phyloP scores from a whole-genome alignment of 108 stramenopile genomes.

The Phaeodactylum tricornutum region DNA sequence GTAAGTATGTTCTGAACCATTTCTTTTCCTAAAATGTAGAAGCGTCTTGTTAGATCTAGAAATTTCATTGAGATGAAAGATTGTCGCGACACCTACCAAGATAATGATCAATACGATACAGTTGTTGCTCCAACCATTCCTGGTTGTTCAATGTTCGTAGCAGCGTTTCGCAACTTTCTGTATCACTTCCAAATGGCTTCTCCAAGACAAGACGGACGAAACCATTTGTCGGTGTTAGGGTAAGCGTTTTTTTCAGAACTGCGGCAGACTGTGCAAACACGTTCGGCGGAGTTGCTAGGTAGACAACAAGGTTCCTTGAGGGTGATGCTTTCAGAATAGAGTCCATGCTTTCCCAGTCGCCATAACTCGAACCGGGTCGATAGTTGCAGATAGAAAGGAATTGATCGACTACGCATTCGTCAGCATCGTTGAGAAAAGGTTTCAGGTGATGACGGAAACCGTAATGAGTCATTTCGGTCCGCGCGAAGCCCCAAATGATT shows the following conservation, averaged over 20 bases:
- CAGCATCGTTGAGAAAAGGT: conserved; percentile 39
- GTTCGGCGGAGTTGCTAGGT: conserved; percentile 96
- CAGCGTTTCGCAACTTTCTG: conserved; percentile 60
- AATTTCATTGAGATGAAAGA: not conserved
- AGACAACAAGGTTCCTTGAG: conserved; percentile 64
- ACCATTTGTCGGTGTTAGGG: conserved; percentile 27
- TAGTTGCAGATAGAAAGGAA: conserved; percentile 83
- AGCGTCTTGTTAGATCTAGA: not conserved
- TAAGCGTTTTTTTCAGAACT: conserved; percentile 49
- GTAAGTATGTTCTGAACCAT: conserved; percentile 75
- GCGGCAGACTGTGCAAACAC: conserved; percentile 77
- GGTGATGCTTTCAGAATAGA: conserved; percentile 24
- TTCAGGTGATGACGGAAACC: conserved; percentile 70
- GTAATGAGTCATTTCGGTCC: conserved; percentile 57
- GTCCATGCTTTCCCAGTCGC: conserved; percentile 62
- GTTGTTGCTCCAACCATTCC: conserved; percentile 50
- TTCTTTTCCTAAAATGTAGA: too few species aligned
- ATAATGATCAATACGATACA: conserved; percentile 92
- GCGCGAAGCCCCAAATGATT: conserved; percentile 88
- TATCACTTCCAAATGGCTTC: conserved; percentile 97
- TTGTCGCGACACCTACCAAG: conserved; percentile 53
- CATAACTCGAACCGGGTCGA: conserved; percentile 71
- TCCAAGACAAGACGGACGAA: conserved; percentile 90
- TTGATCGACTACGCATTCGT: conserved; percentile 32
- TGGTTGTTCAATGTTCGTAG: conserved; percentile 16